A percentile compares a stretch with the other conserved stretches of the same genome.
Evolutionary conservation across 805 yeast genomes (phyloP).

Genomic region (Blastobotrys mokoenaii): DNA sequence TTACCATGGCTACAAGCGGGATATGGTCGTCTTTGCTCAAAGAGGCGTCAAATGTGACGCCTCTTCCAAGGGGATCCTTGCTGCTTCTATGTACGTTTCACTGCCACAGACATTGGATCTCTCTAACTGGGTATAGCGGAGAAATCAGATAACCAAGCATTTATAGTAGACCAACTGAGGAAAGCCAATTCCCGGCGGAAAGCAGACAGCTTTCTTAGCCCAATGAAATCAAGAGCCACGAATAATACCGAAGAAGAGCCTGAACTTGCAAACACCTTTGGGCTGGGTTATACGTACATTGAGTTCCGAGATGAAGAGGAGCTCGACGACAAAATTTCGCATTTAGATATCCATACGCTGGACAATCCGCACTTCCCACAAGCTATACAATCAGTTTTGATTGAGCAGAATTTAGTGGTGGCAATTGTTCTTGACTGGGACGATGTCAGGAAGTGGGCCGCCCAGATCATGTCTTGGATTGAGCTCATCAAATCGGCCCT

Average conservation of each 20-base stretch:
- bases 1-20: not conserved
- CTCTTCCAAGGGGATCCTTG: conserved; percentile 5
- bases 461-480: conserved; percentile 14
- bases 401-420: conserved; percentile 10
- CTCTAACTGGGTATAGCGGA: no score
- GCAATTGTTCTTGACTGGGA: conserved; percentile 13
- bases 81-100: conserved; percentile 4
- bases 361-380: conserved; percentile 7
- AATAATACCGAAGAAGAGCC: not conserved
- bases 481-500: conserved; percentile 10
- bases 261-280: conserved; percentile 14
- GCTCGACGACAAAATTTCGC: conserved; percentile 16
- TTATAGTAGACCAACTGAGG: no score
- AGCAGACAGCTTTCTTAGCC: not conserved
- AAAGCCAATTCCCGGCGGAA: no score
- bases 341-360: conserved; percentile 16
- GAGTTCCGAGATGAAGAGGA: conserved; percentile 22
- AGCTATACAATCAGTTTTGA: conserved; percentile 10
- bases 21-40: conserved; percentile 10
- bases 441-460: conserved; percentile 14
- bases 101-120: not conserved
- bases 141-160: no score
- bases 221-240: not conserved
- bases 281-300: conserved; percentile 21
- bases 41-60: conserved; percentile 3